Evolutionary conservation across 1,139 yeast genomes (phyloP), one percentile per base, ranked within the genome.

Genomic region (Schwanniomyces etchellsii): DNA sequence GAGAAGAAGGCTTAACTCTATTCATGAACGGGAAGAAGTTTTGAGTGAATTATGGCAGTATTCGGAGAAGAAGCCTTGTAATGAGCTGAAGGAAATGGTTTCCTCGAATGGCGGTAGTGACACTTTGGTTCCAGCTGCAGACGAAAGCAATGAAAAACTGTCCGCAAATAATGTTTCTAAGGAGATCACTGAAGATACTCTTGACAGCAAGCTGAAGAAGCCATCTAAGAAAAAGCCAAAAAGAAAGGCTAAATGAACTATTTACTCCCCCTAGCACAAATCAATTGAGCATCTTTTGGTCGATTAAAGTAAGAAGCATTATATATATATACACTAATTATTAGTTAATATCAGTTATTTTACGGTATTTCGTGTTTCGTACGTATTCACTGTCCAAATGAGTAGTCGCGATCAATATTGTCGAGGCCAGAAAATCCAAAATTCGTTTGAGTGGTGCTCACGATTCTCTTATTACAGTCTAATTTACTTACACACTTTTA

Each of bases 1-100:
- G 34, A 74, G 93, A 58, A 75, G 93, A 62, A 77, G 96, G 48
- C 64, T 86, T 35, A 57, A 58, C 23, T 74, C 86, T n/a, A 70
- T 83, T 46, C 77, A 72, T 13, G 68, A 61, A 22, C 70, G 86
- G 46, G 63, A 66, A 29, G 59, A 64, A 32, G 60, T 60, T 14
- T 62, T 76, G 39, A 47, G 68, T 24, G 58, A 61, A 24, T 60
- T 73, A 43, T 79, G 85, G 85, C 59, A 60, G 26, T 51, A 51
- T 33, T 48, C 48, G 28, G 64, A 50, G n/a, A 50, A 48, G 6
- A 36, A 43, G 28, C 42, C 49, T 5, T 51, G 48, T 31, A n/a
- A 25, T n/a, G n/a, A n/a, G n/a, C n/a, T n/a, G n/a, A n/a, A 22
- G n/a, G 13, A 22, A 5, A 12, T 10, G 24, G 5, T 22, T 22